Percentiles rank a stretch among this genome's conserved stretches.
Conservation (phyloP, 139 green algal species). For the Ostreobium quekettii region DNA sequence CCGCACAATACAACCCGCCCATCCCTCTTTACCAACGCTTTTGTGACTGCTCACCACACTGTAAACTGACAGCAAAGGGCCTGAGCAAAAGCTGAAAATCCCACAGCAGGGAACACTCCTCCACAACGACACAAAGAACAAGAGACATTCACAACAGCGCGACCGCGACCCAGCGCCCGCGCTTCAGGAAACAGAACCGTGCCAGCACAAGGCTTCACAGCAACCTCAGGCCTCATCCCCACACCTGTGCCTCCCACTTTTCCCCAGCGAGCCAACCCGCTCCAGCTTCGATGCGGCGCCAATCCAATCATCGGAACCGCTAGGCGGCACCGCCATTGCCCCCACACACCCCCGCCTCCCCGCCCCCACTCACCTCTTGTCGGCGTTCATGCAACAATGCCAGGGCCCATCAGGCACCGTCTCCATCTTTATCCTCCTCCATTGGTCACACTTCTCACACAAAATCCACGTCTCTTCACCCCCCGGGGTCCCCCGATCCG, state of each 20-base stretch:
- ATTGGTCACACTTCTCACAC: conserved; percentile 14
- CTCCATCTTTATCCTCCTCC: not conserved
- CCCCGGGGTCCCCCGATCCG: not conserved
- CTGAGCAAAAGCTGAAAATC: too few species aligned
- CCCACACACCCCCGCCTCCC: not conserved
- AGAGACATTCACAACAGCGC: too few species aligned
- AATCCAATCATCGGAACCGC: not conserved
- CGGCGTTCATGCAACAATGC: conserved; percentile 6
- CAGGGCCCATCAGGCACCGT: not conserved
- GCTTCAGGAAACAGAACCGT: not conserved
- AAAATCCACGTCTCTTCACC: conserved; percentile 13
- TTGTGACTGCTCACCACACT: too few species aligned
- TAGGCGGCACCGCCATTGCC: not conserved
- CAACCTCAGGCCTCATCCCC: not conserved
- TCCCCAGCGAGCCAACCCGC: not conserved
- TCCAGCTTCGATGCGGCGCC: not conserved
- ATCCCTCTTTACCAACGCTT: too few species aligned
- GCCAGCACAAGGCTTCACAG: not conserved
- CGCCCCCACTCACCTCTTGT: not conserved
- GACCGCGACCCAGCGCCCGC: too few species aligned
- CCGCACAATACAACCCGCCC: too few species aligned
- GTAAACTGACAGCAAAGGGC: too few species aligned
- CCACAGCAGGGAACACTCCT: too few species aligned
- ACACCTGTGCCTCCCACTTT: not conserved
- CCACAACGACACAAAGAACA: too few species aligned